Percentiles rank a stretch among this genome's conserved stretches.
Evolutionary conservation across 2,329 filamentous ascomycete genomes (phyloP).

Genomic region (Colletotrichum sp.): DNA sequence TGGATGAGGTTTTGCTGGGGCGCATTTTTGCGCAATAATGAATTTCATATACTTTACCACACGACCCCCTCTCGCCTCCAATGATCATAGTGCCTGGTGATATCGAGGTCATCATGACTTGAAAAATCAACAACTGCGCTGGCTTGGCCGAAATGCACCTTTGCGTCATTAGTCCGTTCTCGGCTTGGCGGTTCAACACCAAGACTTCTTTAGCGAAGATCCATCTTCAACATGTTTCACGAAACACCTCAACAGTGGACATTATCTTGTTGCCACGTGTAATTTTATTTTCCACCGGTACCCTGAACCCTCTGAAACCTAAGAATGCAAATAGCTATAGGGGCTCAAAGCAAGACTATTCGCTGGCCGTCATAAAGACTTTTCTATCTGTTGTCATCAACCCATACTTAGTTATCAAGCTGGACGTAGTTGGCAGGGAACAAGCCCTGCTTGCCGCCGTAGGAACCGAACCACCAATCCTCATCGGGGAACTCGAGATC

Average conservation of each 20-base stretch:
- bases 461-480: slow-evolving; percentile 97
- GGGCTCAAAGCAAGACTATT: not conserved
- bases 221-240: not conserved
- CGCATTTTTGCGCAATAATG: not conserved
- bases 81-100: not conserved
- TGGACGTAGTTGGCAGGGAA: slow-evolving; percentile 80
- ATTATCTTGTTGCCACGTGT: not conserved
- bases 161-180: not conserved
- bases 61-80: not conserved
- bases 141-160: not conserved
- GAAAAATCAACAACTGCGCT: not conserved
- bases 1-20: not conserved
- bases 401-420: slow-evolving; percentile 43
- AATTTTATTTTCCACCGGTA: slow-evolving; percentile 2
- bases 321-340: not conserved
- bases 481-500: slow-evolving; percentile 95
- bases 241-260: not conserved
- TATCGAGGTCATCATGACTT: not conserved
- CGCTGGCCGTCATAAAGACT: slow-evolving; percentile 14
- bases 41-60: not conserved
- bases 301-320: not conserved
- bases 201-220: not conserved
- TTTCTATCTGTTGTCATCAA: slow-evolving; percentile 5
- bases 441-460: slow-evolving; percentile 77
- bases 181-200: not conserved